These are phyloP conservation scores for Malbranchea zuffiana DNA, from an alignment of 2,329 filamentous ascomycete genomes.

Conservation along the genomic window DNA sequence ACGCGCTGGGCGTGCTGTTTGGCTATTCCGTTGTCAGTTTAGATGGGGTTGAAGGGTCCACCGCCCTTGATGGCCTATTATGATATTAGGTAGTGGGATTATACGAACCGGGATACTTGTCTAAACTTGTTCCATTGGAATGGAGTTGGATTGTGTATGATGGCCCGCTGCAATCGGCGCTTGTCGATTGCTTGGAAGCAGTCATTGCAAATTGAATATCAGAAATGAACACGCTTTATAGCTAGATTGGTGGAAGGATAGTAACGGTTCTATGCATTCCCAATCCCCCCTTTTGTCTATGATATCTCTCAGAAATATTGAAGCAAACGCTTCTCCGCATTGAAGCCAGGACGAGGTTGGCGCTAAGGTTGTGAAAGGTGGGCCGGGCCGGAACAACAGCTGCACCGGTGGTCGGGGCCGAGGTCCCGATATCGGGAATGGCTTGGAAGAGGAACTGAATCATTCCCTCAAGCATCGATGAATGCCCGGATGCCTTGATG, in stretches of 20 bases:
- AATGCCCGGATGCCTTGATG: too few species aligned
- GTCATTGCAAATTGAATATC: background rate
- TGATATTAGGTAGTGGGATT: background rate
- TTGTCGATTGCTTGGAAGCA: background rate
- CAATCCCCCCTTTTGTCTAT: too few species aligned
- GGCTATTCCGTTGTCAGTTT: constrained; percentile 25
- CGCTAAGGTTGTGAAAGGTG: too few species aligned
- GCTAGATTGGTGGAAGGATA: background rate
- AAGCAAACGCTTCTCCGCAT: too few species aligned
- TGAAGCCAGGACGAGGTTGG: too few species aligned
- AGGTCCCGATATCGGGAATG: too few species aligned
- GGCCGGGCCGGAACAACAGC: too few species aligned
- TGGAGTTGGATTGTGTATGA: constrained; percentile 23
- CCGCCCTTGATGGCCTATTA: background rate
- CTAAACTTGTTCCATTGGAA: constrained; percentile 21
- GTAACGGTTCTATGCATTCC: too few species aligned
- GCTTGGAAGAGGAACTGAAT: too few species aligned
- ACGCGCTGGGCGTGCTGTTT: constrained; percentile 41
- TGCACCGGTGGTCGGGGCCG: too few species aligned
- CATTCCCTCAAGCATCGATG: too few species aligned
- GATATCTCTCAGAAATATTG: too few species aligned
- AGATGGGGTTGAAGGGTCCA: background rate
- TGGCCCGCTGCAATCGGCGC: background rate
- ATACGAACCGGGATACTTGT: constrained; percentile 34
- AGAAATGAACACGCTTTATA: background rate